A percentile compares a stretch with the other conserved stretches of the same genome.
Evolutionary conservation across 805 yeast genomes (phyloP).

Genomic region (Komagataella phaffii): DNA sequence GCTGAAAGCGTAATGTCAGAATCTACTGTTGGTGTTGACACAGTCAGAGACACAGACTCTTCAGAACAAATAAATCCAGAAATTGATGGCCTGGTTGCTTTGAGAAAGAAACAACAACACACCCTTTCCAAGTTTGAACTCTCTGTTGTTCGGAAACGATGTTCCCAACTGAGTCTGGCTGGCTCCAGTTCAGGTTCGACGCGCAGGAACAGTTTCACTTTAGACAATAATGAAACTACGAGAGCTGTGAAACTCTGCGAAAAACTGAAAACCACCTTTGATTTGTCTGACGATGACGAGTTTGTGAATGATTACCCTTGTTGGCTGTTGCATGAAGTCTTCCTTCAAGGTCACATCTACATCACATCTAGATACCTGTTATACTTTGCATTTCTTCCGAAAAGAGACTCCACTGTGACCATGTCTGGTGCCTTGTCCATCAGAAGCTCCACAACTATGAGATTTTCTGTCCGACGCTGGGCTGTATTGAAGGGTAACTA

Average conservation of each 20-base stretch:
- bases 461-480: constrained; percentile 50
- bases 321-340: constrained; percentile 73
- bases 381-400: constrained; percentile 73
- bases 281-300: constrained; percentile 38
- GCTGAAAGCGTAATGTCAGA: not conserved
- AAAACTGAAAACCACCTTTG: constrained; percentile 24
- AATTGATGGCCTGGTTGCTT: not conserved
- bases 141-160: not conserved
- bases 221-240: not conserved
- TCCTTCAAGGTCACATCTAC: constrained; percentile 77
- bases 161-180: not conserved
- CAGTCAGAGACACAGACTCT: not conserved
- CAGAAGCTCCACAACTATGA: constrained; percentile 20
- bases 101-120: not conserved
- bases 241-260: constrained; percentile 8
- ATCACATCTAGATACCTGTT: constrained; percentile 51
- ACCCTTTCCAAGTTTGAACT: not conserved
- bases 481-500: constrained; percentile 61
- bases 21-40: not conserved
- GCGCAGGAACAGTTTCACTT: not conserved
- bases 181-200: not conserved
- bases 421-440: constrained; percentile 38
- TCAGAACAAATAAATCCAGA: not conserved
- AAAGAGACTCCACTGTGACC: constrained; percentile 26
- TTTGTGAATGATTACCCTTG: constrained; percentile 52